A percentile compares a stretch with the other conserved stretches of the same genome.
Conservation (phyloP, 345 rosid species). For the Bruguiera gymnorhiza region DNA sequence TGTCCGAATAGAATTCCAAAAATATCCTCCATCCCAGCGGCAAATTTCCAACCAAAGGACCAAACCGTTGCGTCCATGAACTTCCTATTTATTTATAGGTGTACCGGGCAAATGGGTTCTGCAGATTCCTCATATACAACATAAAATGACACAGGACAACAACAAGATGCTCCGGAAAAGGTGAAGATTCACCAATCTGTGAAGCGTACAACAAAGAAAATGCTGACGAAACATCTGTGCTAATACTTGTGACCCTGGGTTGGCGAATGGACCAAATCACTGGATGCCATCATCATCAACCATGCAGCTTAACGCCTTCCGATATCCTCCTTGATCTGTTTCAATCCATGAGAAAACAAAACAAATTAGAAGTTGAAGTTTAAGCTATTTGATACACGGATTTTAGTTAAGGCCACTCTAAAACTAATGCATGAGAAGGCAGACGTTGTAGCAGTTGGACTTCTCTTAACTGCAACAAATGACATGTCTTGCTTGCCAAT, state of each 20-base stretch:
- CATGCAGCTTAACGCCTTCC: neutral
- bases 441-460: no score
- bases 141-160: neutral
- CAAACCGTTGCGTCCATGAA: no score
- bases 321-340: constrained; percentile 1
- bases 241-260: neutral
- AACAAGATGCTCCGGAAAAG: neutral
- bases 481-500: no score
- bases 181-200: neutral
- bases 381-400: neutral
- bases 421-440: no score
- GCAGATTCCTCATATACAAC: neutral
- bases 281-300: neutral
- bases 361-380: neutral
- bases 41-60: no score
- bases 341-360: neutral
- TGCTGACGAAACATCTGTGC: neutral
- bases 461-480: no score
- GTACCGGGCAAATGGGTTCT: no score
- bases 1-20: no score
- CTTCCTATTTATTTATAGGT: no score
- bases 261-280: neutral
- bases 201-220: neutral
- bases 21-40: no score
- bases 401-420: no score